phyloP scores from a whole-genome alignment of 164 flowering plant species.

The Kingdonia uniflora region DNA sequence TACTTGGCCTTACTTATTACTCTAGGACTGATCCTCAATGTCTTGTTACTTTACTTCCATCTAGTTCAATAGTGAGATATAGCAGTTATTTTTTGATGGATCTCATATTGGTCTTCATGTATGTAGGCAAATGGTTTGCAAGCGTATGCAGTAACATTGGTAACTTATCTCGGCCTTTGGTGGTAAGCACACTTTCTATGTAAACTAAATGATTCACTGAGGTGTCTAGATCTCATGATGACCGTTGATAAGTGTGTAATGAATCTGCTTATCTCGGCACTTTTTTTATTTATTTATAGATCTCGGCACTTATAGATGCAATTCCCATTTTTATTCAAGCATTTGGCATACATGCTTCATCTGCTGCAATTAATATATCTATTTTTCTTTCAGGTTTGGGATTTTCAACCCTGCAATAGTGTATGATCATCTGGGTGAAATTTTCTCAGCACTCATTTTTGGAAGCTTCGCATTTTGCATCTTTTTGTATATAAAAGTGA shows the following conservation, averaged over 20 bases:
- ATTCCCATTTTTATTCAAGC: no score
- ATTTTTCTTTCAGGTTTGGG: conserved; percentile 73
- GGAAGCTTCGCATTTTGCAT: conserved; percentile 92
- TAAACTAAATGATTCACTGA: neutral
- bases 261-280: no score
- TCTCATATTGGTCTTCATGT: neutral
- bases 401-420: conserved; percentile 81
- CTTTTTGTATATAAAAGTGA: conserved; percentile 84
- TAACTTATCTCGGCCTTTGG: conserved; percentile 82
- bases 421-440: conserved; percentile 95
- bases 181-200: conserved; percentile 45
- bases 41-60: no score
- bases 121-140: conserved; percentile 81
- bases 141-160: conserved; percentile 74
- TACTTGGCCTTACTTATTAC: no score
- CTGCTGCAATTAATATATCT: neutral
- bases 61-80: no score
- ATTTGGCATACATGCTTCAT: no score
- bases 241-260: no score
- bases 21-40: no score
- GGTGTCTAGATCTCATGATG: no score
- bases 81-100: neutral
- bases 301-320: no score
- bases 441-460: conserved; percentile 79
- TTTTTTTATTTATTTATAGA: no score